phyloP scores from a whole-genome alignment of 352 stramenopile species.

The Phytophthora capsici region DNA sequence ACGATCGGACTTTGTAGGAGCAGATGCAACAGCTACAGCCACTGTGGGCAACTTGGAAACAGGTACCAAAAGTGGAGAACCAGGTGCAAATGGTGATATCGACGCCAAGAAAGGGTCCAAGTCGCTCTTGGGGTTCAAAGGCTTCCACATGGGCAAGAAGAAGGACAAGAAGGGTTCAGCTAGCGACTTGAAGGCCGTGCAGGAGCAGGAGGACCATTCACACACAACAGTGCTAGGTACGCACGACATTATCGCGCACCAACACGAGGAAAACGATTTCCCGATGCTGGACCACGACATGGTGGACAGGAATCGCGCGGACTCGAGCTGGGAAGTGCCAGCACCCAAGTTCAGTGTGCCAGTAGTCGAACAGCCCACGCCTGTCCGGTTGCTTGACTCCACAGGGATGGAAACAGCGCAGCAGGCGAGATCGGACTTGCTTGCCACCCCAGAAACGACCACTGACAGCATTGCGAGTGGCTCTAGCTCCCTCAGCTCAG shows the following conservation, averaged over 20 bases:
- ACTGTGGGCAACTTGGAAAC: background rate
- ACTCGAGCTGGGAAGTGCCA: slow-evolving; percentile 50
- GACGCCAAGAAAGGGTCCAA: slow-evolving; percentile 32
- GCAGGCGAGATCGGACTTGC: slow-evolving; percentile 21
- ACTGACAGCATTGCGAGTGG: slow-evolving; percentile 19
- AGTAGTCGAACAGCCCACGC: background rate
- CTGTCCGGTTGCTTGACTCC: slow-evolving; percentile 26
- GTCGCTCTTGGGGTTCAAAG: slow-evolving; percentile 30
- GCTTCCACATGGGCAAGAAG: slow-evolving; percentile 36
- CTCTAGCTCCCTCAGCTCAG: slow-evolving; percentile 6
- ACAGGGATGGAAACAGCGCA: slow-evolving; percentile 20
- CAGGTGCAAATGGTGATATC: slow-evolving; percentile 5
- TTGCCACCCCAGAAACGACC: background rate
- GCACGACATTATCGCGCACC: background rate
- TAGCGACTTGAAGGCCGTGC: slow-evolving; percentile 17
- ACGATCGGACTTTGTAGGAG: slow-evolving; percentile 26
- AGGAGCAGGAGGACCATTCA: slow-evolving; percentile 10
- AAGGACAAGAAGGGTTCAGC: slow-evolving; percentile 27
- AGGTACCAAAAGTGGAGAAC: slow-evolving; percentile 1
- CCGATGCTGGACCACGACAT: slow-evolving; percentile 43
- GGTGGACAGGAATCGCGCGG: slow-evolving; percentile 41
- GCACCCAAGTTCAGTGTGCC: slow-evolving; percentile 7
- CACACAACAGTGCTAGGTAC: slow-evolving; percentile 16
- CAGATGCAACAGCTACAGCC: slow-evolving; percentile 4
- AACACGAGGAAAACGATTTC: slow-evolving; percentile 27